Evolutionary conservation across 352 stramenopile species (phyloP), one percentile per base, ranked within the genome.

Genomic region (Peronospora farinosa): DNA sequence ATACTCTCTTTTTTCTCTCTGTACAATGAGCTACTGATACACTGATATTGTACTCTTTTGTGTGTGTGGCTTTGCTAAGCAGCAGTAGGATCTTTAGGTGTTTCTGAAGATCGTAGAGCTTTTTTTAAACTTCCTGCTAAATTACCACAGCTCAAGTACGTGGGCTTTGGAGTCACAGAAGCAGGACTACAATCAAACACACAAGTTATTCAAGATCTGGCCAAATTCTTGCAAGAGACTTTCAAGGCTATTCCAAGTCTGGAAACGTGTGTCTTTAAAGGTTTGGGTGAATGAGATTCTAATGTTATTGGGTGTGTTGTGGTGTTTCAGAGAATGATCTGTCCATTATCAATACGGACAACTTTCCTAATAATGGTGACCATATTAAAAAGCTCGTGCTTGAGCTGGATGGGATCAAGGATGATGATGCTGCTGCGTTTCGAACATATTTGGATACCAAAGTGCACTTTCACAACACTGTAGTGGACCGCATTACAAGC

Each of bases 311-410:
- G n/a, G n/a, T n/a, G n/a, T n/a, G n/a, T n/a, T n/a, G n/a, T n/a
- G n/a, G n/a, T n/a, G n/a, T n/a, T n/a, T n/a, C n/a, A n/a, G n/a
- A n/a, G n/a, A n/a, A n/a, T n/a, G n/a, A n/a, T n/a, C n/a, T n/a
- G n/a, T n/a, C n/a, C n/a, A n/a, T n/a, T n/a, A n/a, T 93, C 51
- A 89, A 88, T 63, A 93, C 83, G 39, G 83, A 93, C 57, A 93
- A 93, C 33, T 52, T 92, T 11, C 75, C 76, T 2, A 65, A 57
- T 6, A 93, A 93, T 56, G 83, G 83, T 13, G 67, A 78, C 21
- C 43, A 43, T 1, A 87, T 93, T 47, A 65, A 78, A 51, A 68
- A 57, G 5, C 63, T 74, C 25, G 69, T 74, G 17, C 25, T 60
- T 13, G 53, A 63, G 19, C 54, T 57, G 28, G 47, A 66, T n/a